Conservation (phyloP, 192 early-diverging fungal species). For the Podila minutissima region DNA sequence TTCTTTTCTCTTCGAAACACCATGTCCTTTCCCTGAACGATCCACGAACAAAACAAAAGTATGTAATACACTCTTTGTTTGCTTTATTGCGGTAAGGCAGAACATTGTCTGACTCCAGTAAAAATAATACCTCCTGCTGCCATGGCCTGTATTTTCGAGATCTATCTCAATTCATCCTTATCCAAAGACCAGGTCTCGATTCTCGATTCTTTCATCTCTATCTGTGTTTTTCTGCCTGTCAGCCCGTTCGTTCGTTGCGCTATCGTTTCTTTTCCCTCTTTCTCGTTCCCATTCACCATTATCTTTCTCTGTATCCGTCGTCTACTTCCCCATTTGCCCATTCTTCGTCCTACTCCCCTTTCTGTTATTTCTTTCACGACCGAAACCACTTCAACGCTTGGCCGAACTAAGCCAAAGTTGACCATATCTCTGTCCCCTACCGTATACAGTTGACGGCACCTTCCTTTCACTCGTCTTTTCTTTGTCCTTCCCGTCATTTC, state of each 20-base stretch:
- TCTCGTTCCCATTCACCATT: neutral
- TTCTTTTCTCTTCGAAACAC: too few relatives aligned
- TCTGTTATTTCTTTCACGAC: neutral
- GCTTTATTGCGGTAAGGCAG: neutral
- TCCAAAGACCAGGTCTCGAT: neutral
- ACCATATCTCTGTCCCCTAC: too few relatives aligned
- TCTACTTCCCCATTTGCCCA: neutral
- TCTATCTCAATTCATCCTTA: neutral
- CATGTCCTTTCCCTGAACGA: too few relatives aligned
- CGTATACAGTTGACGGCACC: too few relatives aligned
- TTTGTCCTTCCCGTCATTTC: too few relatives aligned
- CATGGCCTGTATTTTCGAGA: too few relatives aligned
- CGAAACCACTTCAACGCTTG: neutral
- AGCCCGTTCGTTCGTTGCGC: neutral
- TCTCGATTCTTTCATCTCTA: neutral
- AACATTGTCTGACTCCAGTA: slow-evolving; percentile 4
- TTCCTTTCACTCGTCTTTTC: too few relatives aligned
- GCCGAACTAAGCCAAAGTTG: too few relatives aligned
- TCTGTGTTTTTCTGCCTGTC: neutral
- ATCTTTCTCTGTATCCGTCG: neutral
- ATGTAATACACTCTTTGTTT: too few relatives aligned
- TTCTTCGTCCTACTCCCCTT: neutral
- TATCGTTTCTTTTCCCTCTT: slow-evolving; percentile 1
- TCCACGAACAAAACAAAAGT: too few relatives aligned
- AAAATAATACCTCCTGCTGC: too few relatives aligned